Evolutionary conservation across 306 rosid species (phyloP), one percentile per base, ranked within the genome.

Genomic region (Herpetospermum pedunculosum): DNA sequence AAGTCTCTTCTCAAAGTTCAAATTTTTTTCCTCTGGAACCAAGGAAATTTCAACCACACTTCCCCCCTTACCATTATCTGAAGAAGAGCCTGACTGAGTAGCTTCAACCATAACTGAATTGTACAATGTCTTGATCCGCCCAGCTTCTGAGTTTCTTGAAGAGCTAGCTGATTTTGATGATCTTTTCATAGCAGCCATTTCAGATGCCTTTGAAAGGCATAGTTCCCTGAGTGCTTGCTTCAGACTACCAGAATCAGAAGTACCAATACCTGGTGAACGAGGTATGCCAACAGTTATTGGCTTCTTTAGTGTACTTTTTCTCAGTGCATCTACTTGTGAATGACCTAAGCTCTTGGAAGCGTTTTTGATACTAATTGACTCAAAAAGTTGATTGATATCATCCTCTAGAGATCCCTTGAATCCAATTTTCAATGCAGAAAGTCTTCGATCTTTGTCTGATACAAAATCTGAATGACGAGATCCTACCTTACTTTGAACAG

Each of bases 171-270:
- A 83, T 81, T 94, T 91, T 21, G 99, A 88, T 72, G 92, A 83
- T 38, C 99, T 87, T 72, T 81, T 89, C 90, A 84, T 88, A 38
- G 97, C 96, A 65, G 99, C 99, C 95, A 91, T 83, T 88, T 94
- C 97, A 5, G 99, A 91, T 44, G 99, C 99, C 92, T 94, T 94
- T 13, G 99, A 87, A 83, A 94, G 84, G 72, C 91, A 88, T 25
- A 84, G 86, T 75, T 94, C 99, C 82, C 99, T 89, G 52, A 94
- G 83, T 11, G 99, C 99, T 78, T 91, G 99, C 87, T 94, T 94
- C 78, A 94, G 76, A 75, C 81, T 89, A 29, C 82, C 90, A 47
- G 91, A 79, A 64, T 89, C 97, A 48, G 92, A 84, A 80, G 60
- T 57, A 19, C 93, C 92, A 75, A 80, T 60, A 75, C 90, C 89